These are phyloP conservation scores for Elaeis oleifera DNA, from an alignment of 202 grass and related monocot species.

Conservation along the genomic window DNA sequence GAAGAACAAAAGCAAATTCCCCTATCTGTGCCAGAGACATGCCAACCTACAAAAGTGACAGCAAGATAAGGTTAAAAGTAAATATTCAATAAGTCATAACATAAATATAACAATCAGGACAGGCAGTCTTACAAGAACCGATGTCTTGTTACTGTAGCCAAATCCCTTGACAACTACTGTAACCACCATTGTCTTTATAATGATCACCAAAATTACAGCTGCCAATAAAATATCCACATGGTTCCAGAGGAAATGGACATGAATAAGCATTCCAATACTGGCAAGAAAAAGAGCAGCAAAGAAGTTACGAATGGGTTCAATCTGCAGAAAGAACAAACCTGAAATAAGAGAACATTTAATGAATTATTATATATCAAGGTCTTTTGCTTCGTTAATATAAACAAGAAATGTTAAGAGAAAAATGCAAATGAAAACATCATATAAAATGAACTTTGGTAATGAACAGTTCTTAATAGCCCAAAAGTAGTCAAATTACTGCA, in stretches of 20 bases:
- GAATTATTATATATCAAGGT: conserved; percentile 45
- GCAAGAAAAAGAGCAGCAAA: conserved; percentile 98
- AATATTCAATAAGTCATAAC: not conserved
- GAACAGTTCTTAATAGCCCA: no score
- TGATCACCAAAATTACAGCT: conserved; percentile 95
- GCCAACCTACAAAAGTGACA: conserved; percentile 55
- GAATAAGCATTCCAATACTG: conserved; percentile 99
- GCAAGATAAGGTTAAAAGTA: no score
- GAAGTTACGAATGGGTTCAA: conserved; percentile 97
- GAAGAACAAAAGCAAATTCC: conserved; percentile 98
- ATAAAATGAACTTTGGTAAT: not conserved
- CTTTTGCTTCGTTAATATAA: conserved; percentile 24
- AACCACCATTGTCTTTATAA: conserved; percentile 76
- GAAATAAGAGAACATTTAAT: conserved; percentile 79
- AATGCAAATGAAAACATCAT: conserved; percentile 6
- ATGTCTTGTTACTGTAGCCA: conserved; percentile 95
- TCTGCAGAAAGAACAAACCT: conserved; percentile 97
- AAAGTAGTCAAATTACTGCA: no score
- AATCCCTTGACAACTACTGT: conserved; percentile 90
- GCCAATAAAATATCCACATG: conserved; percentile 99
- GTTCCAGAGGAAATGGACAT: conserved; percentile 98
- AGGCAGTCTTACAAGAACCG: conserved; percentile 74
- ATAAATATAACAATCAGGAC: not conserved
- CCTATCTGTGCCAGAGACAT: conserved; percentile 99
- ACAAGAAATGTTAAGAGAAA: conserved; percentile 17